phyloP scores from a whole-genome alignment of 2,329 filamentous ascomycete genomes.

The Penicillium sp. region DNA sequence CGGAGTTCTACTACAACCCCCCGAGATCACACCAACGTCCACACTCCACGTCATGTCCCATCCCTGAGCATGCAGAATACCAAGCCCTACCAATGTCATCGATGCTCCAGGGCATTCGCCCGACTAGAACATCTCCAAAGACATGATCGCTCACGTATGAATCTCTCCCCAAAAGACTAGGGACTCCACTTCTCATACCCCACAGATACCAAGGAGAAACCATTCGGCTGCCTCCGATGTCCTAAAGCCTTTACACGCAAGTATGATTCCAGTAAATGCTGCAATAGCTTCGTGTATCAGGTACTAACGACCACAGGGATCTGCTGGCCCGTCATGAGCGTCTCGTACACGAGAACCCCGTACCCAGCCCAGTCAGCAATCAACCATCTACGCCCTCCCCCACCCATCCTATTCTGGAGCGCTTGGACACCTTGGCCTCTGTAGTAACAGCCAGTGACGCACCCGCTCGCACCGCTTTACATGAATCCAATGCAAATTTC shows the following conservation, averaged over 20 bases:
- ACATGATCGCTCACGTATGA: conserved; percentile 36
- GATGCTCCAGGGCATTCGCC: conserved; percentile 32
- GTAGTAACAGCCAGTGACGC: conserved; percentile 26
- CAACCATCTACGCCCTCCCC: conserved; percentile 20
- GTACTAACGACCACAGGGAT: conserved; percentile 25
- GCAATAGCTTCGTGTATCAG: neutral
- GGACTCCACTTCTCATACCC: conserved; percentile 8
- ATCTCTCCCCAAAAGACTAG: neutral
- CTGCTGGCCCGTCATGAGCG: conserved; percentile 33
- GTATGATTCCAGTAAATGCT: conserved; percentile 15
- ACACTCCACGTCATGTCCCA: neutral
- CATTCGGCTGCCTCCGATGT: conserved; percentile 30
- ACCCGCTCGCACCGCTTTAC: conserved; percentile 6
- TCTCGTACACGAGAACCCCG: conserved; percentile 26
- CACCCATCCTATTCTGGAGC: conserved; percentile 21
- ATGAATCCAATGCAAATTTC: conserved; percentile 16
- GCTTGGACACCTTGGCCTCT: conserved; percentile 30
- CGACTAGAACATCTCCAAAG: conserved; percentile 37
- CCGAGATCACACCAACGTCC: neutral
- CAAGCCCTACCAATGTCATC: conserved; percentile 30
- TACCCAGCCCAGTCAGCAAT: conserved; percentile 12
- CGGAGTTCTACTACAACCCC: conserved; percentile 1
- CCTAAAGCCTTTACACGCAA: conserved; percentile 37
- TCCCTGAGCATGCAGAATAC: conserved; percentile 10
- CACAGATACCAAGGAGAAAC: conserved; percentile 37